These are phyloP conservation scores for Tylopilus subfusipes DNA, from an alignment of 768 basidiomycete genomes.

Conservation along the genomic window DNA sequence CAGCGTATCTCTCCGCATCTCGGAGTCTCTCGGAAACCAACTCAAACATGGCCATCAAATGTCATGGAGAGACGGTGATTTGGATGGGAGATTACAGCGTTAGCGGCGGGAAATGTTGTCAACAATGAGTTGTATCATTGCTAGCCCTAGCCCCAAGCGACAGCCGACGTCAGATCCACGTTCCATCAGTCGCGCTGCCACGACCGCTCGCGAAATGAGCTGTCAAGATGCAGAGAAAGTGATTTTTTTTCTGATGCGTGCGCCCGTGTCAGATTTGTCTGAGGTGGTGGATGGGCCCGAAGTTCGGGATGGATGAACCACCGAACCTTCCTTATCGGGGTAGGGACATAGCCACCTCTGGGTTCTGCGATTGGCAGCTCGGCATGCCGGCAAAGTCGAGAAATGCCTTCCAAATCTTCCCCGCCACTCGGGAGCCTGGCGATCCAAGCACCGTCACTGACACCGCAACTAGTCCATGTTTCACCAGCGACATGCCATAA, in stretches of 20 bases:
- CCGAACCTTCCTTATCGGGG: conserved; percentile 33
- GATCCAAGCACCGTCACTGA: conserved; percentile 57
- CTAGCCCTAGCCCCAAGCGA: conserved; percentile 9
- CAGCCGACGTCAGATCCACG: conserved; percentile 25
- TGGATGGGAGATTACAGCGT: background rate
- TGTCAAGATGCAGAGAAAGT: conserved; percentile 15
- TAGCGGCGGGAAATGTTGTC: conserved; percentile 13
- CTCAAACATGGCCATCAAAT: conserved; percentile 28
- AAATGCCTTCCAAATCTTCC: conserved; percentile 41
- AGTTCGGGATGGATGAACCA: conserved; percentile 7
- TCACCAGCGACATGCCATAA: conserved; percentile 71
- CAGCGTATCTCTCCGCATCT: conserved; percentile 17
- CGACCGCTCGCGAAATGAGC: conserved; percentile 20
- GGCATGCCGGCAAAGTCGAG: conserved; percentile 27
- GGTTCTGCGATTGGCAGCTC: conserved; percentile 24
- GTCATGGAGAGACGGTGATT: conserved; percentile 17
- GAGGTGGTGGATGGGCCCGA: background rate
- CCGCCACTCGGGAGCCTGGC: conserved; percentile 65
- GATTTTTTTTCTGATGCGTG: background rate
- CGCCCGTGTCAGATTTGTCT: background rate
- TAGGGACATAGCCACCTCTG: conserved; percentile 12
- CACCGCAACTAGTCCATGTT: conserved; percentile 66
- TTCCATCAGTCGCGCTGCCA: conserved; percentile 13
- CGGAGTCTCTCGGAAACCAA: conserved; percentile 13
- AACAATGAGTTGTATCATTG: conserved; percentile 28